Percentiles rank a stretch among this genome's conserved stretches.
Evolutionary conservation across 1,284 basidiomycete genomes (phyloP).

Genomic region (Sphagnurus paluster): DNA sequence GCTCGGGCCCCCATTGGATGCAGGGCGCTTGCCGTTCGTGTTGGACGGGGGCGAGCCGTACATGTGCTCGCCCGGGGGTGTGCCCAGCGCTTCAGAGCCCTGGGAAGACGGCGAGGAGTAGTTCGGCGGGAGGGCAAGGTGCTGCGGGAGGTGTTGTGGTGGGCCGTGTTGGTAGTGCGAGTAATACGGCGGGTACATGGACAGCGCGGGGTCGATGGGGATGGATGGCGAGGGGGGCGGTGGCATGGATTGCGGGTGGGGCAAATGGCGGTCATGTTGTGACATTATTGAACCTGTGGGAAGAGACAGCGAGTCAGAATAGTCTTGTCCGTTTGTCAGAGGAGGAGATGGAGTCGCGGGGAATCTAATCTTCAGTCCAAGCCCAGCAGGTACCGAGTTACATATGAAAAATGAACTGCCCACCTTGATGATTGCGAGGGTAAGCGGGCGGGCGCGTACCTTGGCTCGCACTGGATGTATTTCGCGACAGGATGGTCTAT

Average conservation of each 20-base stretch:
- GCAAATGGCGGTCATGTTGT: slow-evolving; percentile 38
- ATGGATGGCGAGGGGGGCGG: slow-evolving; percentile 58
- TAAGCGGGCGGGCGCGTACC: no score
- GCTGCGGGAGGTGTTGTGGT: slow-evolving; percentile 42
- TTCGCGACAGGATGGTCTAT: no score
- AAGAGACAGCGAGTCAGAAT: slow-evolving; percentile 26
- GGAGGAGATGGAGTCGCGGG: no score
- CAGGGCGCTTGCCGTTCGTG: slow-evolving; percentile 65
- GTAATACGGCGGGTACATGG: slow-evolving; percentile 63
- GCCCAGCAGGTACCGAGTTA: no score
- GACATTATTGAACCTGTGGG: slow-evolving; percentile 32
- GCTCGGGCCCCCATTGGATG: slow-evolving; percentile 44
- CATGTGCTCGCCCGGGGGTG: slow-evolving; percentile 64
- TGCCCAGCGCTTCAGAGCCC: slow-evolving; percentile 71
- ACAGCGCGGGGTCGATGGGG: slow-evolving; percentile 65
- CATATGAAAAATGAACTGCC: no score
- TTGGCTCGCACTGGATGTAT: no score
- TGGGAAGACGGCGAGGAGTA: slow-evolving; percentile 72
- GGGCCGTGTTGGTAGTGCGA: slow-evolving; percentile 35
- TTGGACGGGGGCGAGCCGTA: slow-evolving; percentile 51
- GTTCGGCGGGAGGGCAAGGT: slow-evolving; percentile 44
- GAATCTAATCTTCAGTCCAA: no score
- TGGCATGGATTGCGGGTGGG: slow-evolving; percentile 47
- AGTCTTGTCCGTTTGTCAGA: no score
- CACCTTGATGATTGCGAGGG: no score